Base-by-base conservation (phyloP, 345 rosid species). In the Clarkia xantiana region DNA sequence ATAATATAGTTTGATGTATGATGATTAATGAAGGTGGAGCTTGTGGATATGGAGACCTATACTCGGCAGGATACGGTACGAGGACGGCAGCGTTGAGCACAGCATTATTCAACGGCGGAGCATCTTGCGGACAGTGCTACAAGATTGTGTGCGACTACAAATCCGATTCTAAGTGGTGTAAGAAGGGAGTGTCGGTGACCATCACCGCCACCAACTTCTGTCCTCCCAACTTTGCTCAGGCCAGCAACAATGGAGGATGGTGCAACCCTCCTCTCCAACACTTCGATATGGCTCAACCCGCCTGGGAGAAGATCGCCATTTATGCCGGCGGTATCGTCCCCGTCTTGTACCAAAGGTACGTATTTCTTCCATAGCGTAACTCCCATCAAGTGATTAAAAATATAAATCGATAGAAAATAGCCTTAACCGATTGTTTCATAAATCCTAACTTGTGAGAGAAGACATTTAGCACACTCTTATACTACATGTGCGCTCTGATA, bases 181-280 rank as follows among this genome's bases (percentile, higher is more conserved):
- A 50, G 25, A 76, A 25, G 60, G 85, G 88, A 46, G 61, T 67
- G 5, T 77, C 81, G 1, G 71, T 84, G 14, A 67, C 77, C 9
- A 62, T 84, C 18, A 84, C 89, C 0, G 83, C 94, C 4, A 84
- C 94, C 5, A 84, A 84, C 45, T 84, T 84, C 49, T 84, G 88
- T 64, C 94, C 94, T 47, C 94, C 94, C 0, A 84, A 84, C 64
- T 69, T 42, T 23, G 94, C 85, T 29, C 73, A 67, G 3, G 77
- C 95, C 0, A 86, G 62, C 63, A 60, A 82, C 62, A 14, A 66
- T n/a, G 97, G 97, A 10, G 97, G 97, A 36, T 90, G 97, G 97
- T 90, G 97, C 75, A 90, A 90, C 53, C 84, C 91, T 48, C 97
- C 97, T 16, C 95, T 79, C 41, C 76, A 82, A 62, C 97, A 90